These are phyloP conservation scores for Alternaria incomplexa DNA, from an alignment of 2,329 filamentous ascomycete genomes.

Conservation along the genomic window DNA sequence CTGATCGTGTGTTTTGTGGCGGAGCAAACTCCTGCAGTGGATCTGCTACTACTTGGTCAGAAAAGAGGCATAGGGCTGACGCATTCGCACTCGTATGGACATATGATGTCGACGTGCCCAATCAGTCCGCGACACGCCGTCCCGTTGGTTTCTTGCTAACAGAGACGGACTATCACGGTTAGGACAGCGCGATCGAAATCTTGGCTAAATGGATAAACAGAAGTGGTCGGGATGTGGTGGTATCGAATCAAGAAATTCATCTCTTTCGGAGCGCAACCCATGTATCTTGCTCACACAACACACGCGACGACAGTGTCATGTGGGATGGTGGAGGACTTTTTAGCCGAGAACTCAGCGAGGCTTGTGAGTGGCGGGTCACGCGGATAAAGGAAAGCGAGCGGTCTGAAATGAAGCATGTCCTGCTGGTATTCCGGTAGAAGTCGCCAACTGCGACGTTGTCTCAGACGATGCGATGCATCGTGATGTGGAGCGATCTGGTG, in stretches of 20 bases:
- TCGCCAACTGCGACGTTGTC: neutral
- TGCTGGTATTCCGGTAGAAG: neutral
- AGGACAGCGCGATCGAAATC: conserved; percentile 12
- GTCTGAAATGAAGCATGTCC: neutral
- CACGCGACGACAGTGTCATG: conserved; percentile 5
- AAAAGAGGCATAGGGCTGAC: conserved; percentile 10
- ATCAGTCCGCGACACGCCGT: neutral
- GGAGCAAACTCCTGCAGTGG: conserved; percentile 2
- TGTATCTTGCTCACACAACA: conserved; percentile 1
- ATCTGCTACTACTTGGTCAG: neutral
- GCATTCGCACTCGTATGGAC: neutral
- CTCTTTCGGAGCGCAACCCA: neutral
- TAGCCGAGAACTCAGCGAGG: neutral
- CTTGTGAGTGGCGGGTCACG: neutral
- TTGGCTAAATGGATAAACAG: conserved; percentile 20
- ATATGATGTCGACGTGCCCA: neutral
- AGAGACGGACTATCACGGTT: neutral
- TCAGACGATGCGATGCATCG: neutral
- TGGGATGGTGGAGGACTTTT: neutral
- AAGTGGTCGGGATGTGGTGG: neutral
- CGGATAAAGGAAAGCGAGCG: neutral
- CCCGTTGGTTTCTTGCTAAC: neutral
- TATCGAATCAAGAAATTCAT: neutral
- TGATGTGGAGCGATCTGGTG: neutral
- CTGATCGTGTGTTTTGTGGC: conserved; percentile 5